Base-by-base conservation (phyloP, 805 yeast species). In the Cyberlindnera veronae region DNA sequence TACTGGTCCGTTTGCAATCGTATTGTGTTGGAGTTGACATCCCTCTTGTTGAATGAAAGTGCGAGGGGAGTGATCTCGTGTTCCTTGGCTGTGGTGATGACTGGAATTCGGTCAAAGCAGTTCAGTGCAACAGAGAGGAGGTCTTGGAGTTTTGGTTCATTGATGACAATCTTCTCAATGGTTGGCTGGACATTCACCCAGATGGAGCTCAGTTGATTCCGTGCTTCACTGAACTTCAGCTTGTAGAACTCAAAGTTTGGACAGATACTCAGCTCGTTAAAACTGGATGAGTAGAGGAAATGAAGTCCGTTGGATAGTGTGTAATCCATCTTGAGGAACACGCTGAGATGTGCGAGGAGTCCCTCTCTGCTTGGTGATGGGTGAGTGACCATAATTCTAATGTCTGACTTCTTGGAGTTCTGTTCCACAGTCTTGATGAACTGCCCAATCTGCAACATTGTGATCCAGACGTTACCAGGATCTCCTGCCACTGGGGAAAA, bases 391-490 rank as follows among this genome's bases (percentile, higher is more conserved):
- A 85, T 77, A 7, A 85, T 57, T 46, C 82, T 74, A 32, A 82
- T 73, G 37, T 81, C 74, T 4, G 57, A 37, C 45, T 63, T 58
- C 52, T 69, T 55, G 60, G 63, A 62, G 41, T 67, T 49, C 41
- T 63, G 39, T 55, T 67, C 62, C 43, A 66, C 70, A 0, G 78
- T 72, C 45, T 74, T 68, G 16, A 78, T 65, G 37, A 84, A 66
- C 56, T 76, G 81, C 4, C 91, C 90, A 29, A 85, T 62, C 57
- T 84, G 93, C 37, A 82, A 60, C 44, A 82, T 60, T 8, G 87
- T 80, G 28, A 81, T 71, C 95, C 95, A 84, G 31, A 82, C 68
- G 47, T 81, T 81, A 2, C 91, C 90, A 2, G 77, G 74, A 45
- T 72, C 76, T 2, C 78, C 76, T 30, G 77, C 69, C 5, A 82